These are phyloP conservation scores for Trametes villosa DNA, from an alignment of 768 basidiomycete genomes.

Conservation along the genomic window DNA sequence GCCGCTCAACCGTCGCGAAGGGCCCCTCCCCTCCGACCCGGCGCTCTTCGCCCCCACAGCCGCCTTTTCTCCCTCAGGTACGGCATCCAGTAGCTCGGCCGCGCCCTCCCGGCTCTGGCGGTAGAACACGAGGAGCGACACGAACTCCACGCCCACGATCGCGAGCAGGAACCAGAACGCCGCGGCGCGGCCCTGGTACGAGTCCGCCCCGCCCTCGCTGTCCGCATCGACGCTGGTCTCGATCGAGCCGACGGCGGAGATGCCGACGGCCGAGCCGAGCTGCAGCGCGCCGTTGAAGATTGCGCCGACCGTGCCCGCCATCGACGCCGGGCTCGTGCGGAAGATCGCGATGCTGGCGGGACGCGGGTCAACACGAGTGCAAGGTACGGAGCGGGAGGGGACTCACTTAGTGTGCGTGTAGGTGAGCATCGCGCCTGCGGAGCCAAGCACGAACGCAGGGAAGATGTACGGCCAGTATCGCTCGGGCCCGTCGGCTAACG, in stretches of 20 bases:
- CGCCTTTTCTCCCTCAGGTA: too few relatives aligned
- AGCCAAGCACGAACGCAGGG: slow-evolving; percentile 54
- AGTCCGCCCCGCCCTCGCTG: slow-evolving; percentile 34
- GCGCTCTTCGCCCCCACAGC: too few relatives aligned
- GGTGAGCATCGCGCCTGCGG: slow-evolving; percentile 48
- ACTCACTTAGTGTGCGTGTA: slow-evolving; percentile 55
- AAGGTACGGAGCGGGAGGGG: not conserved
- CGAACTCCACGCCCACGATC: slow-evolving; percentile 37
- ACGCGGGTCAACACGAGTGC: too few relatives aligned
- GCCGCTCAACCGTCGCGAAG: too few relatives aligned
- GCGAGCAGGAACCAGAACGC: slow-evolving; percentile 41
- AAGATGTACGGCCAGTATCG: slow-evolving; percentile 53
- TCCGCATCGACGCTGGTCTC: slow-evolving; percentile 48
- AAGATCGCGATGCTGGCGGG: slow-evolving; percentile 52
- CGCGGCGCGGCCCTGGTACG: slow-evolving; percentile 47
- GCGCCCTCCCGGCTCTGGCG: slow-evolving; percentile 22
- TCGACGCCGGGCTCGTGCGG: slow-evolving; percentile 49
- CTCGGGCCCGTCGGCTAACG: slow-evolving; percentile 43
- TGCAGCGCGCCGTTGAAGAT: slow-evolving; percentile 60
- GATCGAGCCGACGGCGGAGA: slow-evolving; percentile 53
- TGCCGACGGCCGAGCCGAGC: slow-evolving; percentile 54
- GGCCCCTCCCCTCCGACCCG: too few relatives aligned
- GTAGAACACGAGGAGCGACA: slow-evolving; percentile 43
- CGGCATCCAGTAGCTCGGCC: slow-evolving; percentile 2
- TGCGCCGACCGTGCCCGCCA: slow-evolving; percentile 58